Evolutionary conservation across 139 green algal genomes (phyloP).

Genomic region (Chlorokybus atmophyticus): DNA sequence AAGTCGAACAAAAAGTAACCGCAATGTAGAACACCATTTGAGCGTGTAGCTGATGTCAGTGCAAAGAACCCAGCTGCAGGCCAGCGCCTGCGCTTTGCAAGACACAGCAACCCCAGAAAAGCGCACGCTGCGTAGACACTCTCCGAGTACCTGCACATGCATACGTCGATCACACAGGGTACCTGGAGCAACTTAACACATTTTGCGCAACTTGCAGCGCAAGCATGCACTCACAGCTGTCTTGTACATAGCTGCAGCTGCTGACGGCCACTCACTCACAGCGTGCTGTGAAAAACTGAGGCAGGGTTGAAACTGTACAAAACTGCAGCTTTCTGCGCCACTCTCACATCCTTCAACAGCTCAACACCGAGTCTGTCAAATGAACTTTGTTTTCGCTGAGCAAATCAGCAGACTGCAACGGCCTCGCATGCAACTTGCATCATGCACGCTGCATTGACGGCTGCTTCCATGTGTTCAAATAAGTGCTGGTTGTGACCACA

Average conservation of each 20-base stretch:
- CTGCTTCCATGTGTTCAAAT: too few relatives aligned
- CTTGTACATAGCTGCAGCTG: too few relatives aligned
- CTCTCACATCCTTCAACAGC: slow-evolving; percentile 27
- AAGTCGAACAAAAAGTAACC: slow-evolving; percentile 31
- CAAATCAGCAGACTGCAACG: too few relatives aligned
- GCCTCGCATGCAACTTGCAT: too few relatives aligned
- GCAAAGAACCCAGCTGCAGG: slow-evolving; percentile 6
- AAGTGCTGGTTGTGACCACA: too few relatives aligned
- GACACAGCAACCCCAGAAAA: slow-evolving; percentile 38
- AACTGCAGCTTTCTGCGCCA: slow-evolving; percentile 39
- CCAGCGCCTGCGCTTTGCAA: neutral
- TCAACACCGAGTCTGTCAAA: slow-evolving; percentile 25
- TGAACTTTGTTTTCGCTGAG: too few relatives aligned
- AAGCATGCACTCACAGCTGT: too few relatives aligned
- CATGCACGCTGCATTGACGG: too few relatives aligned
- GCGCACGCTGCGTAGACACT: slow-evolving; percentile 48
- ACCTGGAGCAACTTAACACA: too few relatives aligned
- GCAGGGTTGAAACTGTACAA: slow-evolving; percentile 65
- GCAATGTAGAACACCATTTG: slow-evolving; percentile 47
- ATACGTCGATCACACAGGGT: too few relatives aligned
- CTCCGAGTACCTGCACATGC: slow-evolving; percentile 59
- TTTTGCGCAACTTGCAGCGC: too few relatives aligned
- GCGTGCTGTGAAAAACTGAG: slow-evolving; percentile 62
- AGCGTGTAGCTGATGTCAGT: slow-evolving; percentile 35
- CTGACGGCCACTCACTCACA: too few relatives aligned